phyloP scores from a whole-genome alignment of 148 eudicot genomes.

The Heliosperma pusillum region DNA sequence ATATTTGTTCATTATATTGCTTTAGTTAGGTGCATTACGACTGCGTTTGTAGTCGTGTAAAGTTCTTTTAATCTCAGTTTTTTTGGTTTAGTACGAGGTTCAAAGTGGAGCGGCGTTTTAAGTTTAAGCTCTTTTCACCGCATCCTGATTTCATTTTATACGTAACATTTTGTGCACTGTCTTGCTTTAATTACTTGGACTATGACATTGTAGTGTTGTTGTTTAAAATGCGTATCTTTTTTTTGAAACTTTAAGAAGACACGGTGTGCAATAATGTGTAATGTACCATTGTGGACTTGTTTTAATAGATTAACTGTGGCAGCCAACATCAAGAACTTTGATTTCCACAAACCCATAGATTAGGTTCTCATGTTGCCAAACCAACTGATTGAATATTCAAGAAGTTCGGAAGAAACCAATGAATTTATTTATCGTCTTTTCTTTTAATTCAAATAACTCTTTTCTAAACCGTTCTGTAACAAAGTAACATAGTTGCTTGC shows the following conservation, averaged over 20 bases:
- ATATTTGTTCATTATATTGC: neutral
- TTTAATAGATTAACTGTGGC: slow-evolving; percentile 4
- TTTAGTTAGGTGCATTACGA: neutral
- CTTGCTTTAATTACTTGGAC: neutral
- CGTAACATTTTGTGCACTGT: too few relatives aligned
- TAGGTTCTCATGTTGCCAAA: neutral
- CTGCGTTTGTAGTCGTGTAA: neutral
- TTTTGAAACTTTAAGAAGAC: neutral
- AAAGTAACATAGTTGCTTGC: too few relatives aligned
- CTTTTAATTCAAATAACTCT: too few relatives aligned
- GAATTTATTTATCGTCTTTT: too few relatives aligned
- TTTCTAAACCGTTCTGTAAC: too few relatives aligned
- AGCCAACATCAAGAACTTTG: neutral
- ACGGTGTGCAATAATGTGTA: neutral
- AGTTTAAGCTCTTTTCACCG: too few relatives aligned
- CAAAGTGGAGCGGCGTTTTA: too few relatives aligned
- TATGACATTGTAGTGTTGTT: neutral
- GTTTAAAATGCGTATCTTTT: neutral
- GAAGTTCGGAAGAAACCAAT: too few relatives aligned
- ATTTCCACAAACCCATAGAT: neutral
- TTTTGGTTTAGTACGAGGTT: too few relatives aligned
- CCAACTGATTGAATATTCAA: too few relatives aligned
- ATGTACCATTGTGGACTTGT: slow-evolving; percentile 6
- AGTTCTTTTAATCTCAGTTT: neutral
- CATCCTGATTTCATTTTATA: too few relatives aligned